Conservation (phyloP, 352 stramenopile genomes). For the Phytophthora boehmeriae region DNA sequence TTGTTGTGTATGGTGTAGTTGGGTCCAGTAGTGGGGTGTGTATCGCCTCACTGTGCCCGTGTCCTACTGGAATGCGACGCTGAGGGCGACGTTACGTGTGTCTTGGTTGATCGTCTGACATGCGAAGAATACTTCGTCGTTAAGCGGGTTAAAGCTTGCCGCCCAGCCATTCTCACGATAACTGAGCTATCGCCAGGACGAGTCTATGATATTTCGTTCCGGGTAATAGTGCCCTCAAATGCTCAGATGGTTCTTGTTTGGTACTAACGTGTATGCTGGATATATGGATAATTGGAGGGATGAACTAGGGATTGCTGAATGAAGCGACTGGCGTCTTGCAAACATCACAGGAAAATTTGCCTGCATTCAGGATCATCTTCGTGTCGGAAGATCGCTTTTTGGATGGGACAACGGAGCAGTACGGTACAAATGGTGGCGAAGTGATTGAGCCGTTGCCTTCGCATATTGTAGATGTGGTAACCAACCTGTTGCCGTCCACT, state of each 20-base stretch:
- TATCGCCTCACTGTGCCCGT: constrained; percentile 30
- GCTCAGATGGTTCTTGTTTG: not conserved
- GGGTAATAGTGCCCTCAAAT: constrained; percentile 18
- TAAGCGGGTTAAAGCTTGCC: constrained; percentile 12
- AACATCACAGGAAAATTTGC: constrained; percentile 32
- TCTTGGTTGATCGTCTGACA: constrained; percentile 45
- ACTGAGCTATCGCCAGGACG: constrained; percentile 34
- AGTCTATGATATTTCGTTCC: constrained; percentile 47
- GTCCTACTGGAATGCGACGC: constrained; percentile 52
- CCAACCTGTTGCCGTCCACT: constrained; percentile 29
- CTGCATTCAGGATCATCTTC: constrained; percentile 36
- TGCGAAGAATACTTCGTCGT: constrained; percentile 11
- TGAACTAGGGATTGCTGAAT: constrained; percentile 33
- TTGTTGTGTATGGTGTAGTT: constrained; percentile 25
- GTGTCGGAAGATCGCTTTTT: constrained; percentile 31
- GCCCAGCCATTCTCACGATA: constrained; percentile 40
- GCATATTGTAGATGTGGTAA: constrained; percentile 37
- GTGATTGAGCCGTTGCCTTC: constrained; percentile 3
- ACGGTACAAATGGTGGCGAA: not conserved
- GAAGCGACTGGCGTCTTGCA: constrained; percentile 24
- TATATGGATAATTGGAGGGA: not conserved
- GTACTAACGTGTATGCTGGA: no score
- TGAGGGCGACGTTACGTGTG: constrained; percentile 41
- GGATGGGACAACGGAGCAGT: constrained; percentile 11
- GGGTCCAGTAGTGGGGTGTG: constrained; percentile 50